Evolutionary conservation across 2,329 filamentous ascomycete species (phyloP).

Genomic region (Scopulariopsis brevicaulis): DNA sequence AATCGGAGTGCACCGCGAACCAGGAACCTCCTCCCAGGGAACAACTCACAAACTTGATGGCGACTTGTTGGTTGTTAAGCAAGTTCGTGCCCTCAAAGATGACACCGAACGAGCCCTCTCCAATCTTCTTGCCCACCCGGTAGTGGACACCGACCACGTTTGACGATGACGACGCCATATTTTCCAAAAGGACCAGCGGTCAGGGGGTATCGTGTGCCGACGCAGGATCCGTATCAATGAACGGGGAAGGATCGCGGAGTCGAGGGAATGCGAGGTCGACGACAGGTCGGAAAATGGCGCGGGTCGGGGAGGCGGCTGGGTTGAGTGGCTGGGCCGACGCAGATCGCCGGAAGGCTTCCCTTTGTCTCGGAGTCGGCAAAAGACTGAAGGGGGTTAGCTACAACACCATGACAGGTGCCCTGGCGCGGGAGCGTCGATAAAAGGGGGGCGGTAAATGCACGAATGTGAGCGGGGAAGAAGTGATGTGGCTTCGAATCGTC

Average conservation of each 20-base stretch:
- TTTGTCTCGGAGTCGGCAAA: not conserved
- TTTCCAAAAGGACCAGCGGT: constrained; percentile 9
- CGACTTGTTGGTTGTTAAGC: constrained; percentile 97
- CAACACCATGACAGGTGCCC: not conserved
- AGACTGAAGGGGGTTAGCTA: not conserved
- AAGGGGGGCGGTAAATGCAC: not conserved
- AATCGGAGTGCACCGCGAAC: not conserved
- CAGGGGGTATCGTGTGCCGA: not conserved
- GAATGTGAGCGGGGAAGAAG: not conserved
- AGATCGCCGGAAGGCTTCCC: not conserved
- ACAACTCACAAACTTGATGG: constrained; percentile 93
- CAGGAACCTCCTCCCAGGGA: not conserved
- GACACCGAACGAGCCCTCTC: constrained; percentile 95
- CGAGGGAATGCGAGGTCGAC: not conserved
- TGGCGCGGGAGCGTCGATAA: not conserved
- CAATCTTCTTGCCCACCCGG: constrained; percentile 97
- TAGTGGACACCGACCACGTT: constrained; percentile 99
- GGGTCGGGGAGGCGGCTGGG: not conserved
- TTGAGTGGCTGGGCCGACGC: not conserved
- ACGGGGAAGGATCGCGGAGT: not conserved
- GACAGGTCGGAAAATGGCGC: not conserved
- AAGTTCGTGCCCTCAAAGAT: constrained; percentile 98
- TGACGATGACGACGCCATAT: constrained; percentile 79
- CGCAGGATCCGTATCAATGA: not conserved
- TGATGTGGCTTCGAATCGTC: not conserved